Evolutionary conservation across 345 rosid genomes (phyloP).

Genomic region (Eucalyptus decipiens): DNA sequence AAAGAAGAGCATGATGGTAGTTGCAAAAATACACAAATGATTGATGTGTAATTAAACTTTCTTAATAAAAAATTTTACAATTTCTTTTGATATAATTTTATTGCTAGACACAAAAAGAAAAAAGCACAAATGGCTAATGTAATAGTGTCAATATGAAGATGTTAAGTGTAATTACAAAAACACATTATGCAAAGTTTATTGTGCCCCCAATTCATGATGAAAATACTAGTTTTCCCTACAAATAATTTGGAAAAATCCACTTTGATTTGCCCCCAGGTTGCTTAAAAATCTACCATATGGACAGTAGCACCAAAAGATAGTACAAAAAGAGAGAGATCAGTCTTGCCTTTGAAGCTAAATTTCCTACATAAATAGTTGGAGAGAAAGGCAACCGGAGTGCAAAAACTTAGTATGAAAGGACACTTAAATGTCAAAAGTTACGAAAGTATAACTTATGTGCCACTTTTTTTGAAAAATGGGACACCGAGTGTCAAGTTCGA

Average conservation of each 20-base stretch:
- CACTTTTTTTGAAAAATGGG: too few relatives aligned
- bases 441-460: too few relatives aligned
- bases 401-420: too few relatives aligned
- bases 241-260: not conserved
- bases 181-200: fast-evolving
- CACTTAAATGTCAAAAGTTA: too few relatives aligned
- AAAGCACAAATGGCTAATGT: not conserved
- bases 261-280: not conserved
- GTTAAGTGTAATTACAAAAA: not conserved
- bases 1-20: not conserved
- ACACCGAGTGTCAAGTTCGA: too few relatives aligned
- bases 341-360: conserved; percentile 81
- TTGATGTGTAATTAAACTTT: not conserved
- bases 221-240: not conserved
- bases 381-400: too few relatives aligned
- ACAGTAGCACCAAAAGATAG: not conserved
- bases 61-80: not conserved
- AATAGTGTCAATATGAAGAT: not conserved
- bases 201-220: not conserved
- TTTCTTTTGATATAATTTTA: not conserved
- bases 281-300: not conserved
- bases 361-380: conserved; percentile 86
- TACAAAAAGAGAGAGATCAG: not conserved
- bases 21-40: not conserved
- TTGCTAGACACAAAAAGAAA: not conserved